Conservation (phyloP, 2,329 filamentous ascomycete genomes). For the Arthrinium puccinioides region DNA sequence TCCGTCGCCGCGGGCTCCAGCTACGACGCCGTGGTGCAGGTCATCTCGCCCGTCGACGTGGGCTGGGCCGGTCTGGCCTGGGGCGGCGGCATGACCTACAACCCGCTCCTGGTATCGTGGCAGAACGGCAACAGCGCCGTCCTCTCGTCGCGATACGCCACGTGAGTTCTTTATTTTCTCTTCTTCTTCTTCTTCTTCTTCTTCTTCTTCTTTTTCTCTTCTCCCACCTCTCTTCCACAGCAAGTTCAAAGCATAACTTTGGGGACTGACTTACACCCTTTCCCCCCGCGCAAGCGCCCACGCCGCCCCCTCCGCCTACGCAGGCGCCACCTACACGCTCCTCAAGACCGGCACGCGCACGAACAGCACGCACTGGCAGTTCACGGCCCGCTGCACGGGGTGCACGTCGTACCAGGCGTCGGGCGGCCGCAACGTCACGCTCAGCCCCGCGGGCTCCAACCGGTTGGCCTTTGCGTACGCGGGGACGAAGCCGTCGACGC, state of each 20-base stretch:
- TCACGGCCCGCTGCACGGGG: slow-evolving; percentile 29
- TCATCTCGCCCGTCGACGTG: slow-evolving; percentile 32
- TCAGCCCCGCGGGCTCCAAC: slow-evolving; percentile 93
- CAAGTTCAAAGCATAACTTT: no score
- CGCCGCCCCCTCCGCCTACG: slow-evolving; percentile 23
- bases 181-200: background rate
- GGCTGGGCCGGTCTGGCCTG: slow-evolving; percentile 42
- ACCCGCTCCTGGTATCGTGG: slow-evolving; percentile 38
- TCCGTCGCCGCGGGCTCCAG: slow-evolving; percentile 16
- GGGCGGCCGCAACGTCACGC: slow-evolving; percentile 20
- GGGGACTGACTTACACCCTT: background rate
- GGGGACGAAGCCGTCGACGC: slow-evolving; percentile 13
- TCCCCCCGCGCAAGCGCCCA: slow-evolving; percentile 20
- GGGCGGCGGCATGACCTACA: slow-evolving; percentile 42
- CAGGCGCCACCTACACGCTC: slow-evolving; percentile 21
- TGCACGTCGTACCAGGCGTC: slow-evolving; percentile 25
- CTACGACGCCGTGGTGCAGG: slow-evolving; percentile 35
- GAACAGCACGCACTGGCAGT: slow-evolving; percentile 33
- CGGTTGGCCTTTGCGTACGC: slow-evolving; percentile 52
- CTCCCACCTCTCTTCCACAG: no score
- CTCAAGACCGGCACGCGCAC: slow-evolving; percentile 28
- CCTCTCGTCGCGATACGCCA: slow-evolving; percentile 34
- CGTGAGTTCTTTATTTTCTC: slow-evolving; percentile 25
- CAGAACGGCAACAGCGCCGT: slow-evolving; percentile 31
- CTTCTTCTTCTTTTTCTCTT: background rate